These are phyloP conservation scores for Penicillium capsulatum DNA, from an alignment of 2,329 filamentous ascomycete genomes.

Conservation along the genomic window DNA sequence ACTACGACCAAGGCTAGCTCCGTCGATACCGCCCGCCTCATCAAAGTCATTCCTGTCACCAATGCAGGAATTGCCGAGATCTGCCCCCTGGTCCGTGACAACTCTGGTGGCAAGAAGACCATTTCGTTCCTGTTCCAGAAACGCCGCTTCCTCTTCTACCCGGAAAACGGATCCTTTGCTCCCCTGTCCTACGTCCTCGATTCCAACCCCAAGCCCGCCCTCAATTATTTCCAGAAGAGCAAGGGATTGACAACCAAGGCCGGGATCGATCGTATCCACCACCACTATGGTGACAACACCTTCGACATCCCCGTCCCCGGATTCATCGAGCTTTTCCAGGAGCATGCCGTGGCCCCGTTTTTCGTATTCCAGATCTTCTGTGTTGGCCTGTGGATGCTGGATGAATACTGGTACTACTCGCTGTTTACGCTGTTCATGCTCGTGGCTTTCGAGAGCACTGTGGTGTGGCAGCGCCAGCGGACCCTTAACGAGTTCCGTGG, in stretches of 20 bases:
- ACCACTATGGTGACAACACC: constrained; percentile 92
- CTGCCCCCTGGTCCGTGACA: constrained; percentile 73
- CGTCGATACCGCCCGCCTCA: constrained; percentile 71
- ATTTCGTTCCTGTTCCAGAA: constrained; percentile 96
- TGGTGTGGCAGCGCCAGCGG: constrained; percentile 97
- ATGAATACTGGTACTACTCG: constrained; percentile 99
- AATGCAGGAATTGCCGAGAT: constrained; percentile 91
- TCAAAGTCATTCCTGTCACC: constrained; percentile 85
- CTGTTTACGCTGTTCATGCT: constrained; percentile 99
- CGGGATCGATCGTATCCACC: constrained; percentile 75
- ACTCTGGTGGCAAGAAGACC: constrained; percentile 67
- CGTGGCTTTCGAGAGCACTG: constrained; percentile 93
- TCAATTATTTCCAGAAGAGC: constrained; percentile 74
- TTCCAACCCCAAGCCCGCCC: constrained; percentile 71
- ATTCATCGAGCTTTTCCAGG: constrained; percentile 93
- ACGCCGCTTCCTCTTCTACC: constrained; percentile 83
- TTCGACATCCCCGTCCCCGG: constrained; percentile 98
- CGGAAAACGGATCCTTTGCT: constrained; percentile 68
- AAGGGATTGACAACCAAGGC: constrained; percentile 68
- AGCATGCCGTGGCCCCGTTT: constrained; percentile 97
- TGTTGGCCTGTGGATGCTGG: constrained; percentile 95
- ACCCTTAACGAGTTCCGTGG: constrained; percentile 94
- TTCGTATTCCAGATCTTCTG: constrained; percentile 99
- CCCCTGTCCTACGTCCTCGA: constrained; percentile 83
- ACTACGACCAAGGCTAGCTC: constrained; percentile 68